phyloP scores from a whole-genome alignment of 2,329 filamentous ascomycete genomes.

The Fusarium goolgardi region DNA sequence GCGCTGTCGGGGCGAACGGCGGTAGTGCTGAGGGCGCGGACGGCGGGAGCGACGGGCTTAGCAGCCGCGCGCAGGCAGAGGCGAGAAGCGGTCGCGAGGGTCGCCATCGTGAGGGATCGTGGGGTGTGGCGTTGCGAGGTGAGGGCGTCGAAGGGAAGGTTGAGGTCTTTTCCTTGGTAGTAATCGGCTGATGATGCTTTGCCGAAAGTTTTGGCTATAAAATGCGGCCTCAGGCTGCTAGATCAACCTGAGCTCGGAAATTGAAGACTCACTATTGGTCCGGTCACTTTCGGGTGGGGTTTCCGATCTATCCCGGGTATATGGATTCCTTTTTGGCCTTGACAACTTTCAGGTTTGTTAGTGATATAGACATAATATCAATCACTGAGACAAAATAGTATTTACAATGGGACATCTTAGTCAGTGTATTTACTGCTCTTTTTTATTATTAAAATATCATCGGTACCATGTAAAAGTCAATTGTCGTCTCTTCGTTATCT shows the following conservation, averaged over 20 bases:
- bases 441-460: background rate
- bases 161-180: conserved; percentile 63
- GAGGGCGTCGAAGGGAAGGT: conserved; percentile 46
- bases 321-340: conserved; percentile 31
- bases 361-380: background rate
- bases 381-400: conserved; percentile 6
- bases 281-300: conserved; percentile 41
- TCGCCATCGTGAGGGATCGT: conserved; percentile 66
- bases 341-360: conserved; percentile 25
- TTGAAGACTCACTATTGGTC: conserved; percentile 60
- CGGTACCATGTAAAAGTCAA: conserved; percentile 16
- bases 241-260: conserved; percentile 57
- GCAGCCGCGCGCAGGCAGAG: conserved; percentile 72
- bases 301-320: conserved; percentile 50
- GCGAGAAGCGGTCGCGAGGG: conserved; percentile 75
- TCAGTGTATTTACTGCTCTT: fast-evolving
- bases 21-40: conserved; percentile 68
- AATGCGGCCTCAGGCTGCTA: conserved; percentile 59
- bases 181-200: conserved; percentile 55
- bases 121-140: conserved; percentile 46
- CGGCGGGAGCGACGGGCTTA: conserved; percentile 55
- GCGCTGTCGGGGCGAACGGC: conserved; percentile 61
- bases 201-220: conserved; percentile 57
- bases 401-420: background rate
- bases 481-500: conserved; percentile 9